Evolutionary conservation across 2,329 filamentous ascomycete species (phyloP).

Genomic region (Macrophomina pseudophaseolina): DNA sequence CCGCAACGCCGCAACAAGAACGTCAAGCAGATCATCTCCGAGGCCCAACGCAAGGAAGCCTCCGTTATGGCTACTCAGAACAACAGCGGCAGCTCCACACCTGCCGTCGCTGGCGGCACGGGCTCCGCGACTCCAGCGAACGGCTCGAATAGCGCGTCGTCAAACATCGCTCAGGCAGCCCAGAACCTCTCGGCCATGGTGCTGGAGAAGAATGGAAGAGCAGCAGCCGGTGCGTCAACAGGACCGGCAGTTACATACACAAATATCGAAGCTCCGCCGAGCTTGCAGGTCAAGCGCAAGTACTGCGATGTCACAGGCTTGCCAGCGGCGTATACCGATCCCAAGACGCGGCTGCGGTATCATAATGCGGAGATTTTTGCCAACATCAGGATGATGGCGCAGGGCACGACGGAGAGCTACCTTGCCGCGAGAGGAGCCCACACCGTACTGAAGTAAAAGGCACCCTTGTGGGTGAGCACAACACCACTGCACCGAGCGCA

Average conservation of each 20-base stretch:
- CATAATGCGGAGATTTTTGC: conserved; percentile 92
- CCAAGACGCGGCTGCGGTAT: conserved; percentile 91
- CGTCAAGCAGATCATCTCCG: conserved; percentile 92
- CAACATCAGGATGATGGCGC: conserved; percentile 78
- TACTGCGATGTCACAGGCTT: conserved; percentile 97
- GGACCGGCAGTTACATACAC: conserved; percentile 83
- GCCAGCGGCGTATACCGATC: conserved; percentile 89
- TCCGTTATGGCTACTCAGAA: conserved; percentile 82
- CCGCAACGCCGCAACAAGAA: conserved; percentile 98
- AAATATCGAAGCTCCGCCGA: conserved; percentile 94
- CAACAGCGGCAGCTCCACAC: conserved; percentile 80
- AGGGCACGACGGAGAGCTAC: conserved; percentile 84
- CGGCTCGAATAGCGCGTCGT: conserved; percentile 68
- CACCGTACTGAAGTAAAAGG: conserved; percentile 81
- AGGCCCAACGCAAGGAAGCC: conserved; percentile 87
- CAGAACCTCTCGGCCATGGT: conserved; percentile 86
- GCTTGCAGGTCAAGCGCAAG: conserved; percentile 75
- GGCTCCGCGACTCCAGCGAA: conserved; percentile 59
- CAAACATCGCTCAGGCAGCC: conserved; percentile 86
- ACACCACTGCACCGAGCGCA: neutral
- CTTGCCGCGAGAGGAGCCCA: conserved; percentile 90
- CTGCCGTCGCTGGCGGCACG: conserved; percentile 32
- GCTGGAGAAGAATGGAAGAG: conserved; percentile 72
- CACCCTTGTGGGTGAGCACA: neutral
- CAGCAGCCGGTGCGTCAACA: conserved; percentile 34